These are phyloP conservation scores for Sarcomyxa edulis DNA, from an alignment of 768 basidiomycete genomes.

Conservation along the genomic window DNA sequence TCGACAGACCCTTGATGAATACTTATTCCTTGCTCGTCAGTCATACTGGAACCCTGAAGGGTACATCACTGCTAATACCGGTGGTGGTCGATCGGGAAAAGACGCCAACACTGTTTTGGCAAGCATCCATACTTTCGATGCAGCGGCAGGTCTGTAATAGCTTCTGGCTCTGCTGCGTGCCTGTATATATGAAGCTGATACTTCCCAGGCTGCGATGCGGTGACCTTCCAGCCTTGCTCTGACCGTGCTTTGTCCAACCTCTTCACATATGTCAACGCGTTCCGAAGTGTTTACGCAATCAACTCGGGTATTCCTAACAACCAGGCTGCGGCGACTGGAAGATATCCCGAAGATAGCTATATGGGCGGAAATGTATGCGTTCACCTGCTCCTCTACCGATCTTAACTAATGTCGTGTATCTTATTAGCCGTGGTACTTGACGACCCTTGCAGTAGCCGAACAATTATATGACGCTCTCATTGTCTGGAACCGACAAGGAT, in stretches of 20 bases:
- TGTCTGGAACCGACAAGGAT: conserved; percentile 53
- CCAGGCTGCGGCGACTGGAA: conserved; percentile 63
- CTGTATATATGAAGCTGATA: too few relatives aligned
- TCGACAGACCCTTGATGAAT: not conserved
- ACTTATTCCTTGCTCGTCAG: too few relatives aligned
- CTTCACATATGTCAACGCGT: conserved; percentile 67
- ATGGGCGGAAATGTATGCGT: conserved; percentile 59
- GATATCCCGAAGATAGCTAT: conserved; percentile 77
- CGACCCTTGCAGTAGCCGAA: conserved; percentile 66
- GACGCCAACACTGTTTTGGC: conserved; percentile 71
- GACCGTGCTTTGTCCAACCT: conserved; percentile 71
- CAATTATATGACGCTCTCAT: conserved; percentile 69
- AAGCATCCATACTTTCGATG: conserved; percentile 79
- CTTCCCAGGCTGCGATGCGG: conserved; percentile 65
- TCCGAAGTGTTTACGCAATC: conserved; percentile 63
- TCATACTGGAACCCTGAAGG: conserved; percentile 68
- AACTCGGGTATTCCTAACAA: conserved; percentile 53
- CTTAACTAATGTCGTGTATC: conserved; percentile 1
- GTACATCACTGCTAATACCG: conserved; percentile 71
- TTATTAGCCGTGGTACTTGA: conserved; percentile 78
- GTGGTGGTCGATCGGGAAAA: conserved; percentile 69
- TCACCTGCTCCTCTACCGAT: not conserved
- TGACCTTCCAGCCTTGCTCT: conserved; percentile 81
- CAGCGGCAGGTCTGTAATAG: conserved; percentile 61
- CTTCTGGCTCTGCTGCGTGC: too few relatives aligned